Base-by-base conservation (phyloP, 441 rosid genomes). In the Sinapis alba region DNA sequence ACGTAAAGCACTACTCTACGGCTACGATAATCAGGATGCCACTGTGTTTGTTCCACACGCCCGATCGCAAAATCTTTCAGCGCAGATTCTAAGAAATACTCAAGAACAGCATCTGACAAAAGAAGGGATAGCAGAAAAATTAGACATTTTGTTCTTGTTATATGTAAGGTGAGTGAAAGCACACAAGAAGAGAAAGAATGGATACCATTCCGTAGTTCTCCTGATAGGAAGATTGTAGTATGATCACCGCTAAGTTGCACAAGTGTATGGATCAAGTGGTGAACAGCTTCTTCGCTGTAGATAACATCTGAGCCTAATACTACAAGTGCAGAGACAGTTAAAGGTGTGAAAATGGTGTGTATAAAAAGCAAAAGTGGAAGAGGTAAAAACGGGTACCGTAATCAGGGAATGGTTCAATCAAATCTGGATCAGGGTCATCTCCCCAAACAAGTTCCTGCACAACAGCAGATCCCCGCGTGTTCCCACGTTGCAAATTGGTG, bases 21-120 rank as follows among this genome's bases (percentile, higher is more conserved):
- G 75, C 94, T 92, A 75, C 76, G 11, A 72, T 88, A 93, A 64
- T 95, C 96, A 3, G 92, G 96, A 90, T 90, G 99, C 91, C 92
- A 94, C 26, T 86, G 85, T 2, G 80, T 63, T 78, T 89, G 94
- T 63, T 89, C 90, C 62, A 93, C 78, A 2, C 97, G 94, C 38
- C 98, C 97, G 32, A 88, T 74, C 32, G 82, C 72, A 16, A 92
- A 94, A 63, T 86, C 63, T 78, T 84, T 84, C 85, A 88, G 66
- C 4, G 95, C 97, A 51, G 87, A 84, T 62, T 87, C 90, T 60
- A 94, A 73, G 80, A 94, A 94, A 82, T 79, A 90, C 75, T 94
- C 97, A 13, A 92, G 92, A 75, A 92, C 74, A 43, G 92, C 71
- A 81, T 93, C 98, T 93, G 82, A 51, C 28, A 12, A 21, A 18